Evolutionary conservation across 2,329 filamentous ascomycete species (phyloP), one percentile per base, ranked within the genome.

Genomic region (Grosmannia serpens): DNA sequence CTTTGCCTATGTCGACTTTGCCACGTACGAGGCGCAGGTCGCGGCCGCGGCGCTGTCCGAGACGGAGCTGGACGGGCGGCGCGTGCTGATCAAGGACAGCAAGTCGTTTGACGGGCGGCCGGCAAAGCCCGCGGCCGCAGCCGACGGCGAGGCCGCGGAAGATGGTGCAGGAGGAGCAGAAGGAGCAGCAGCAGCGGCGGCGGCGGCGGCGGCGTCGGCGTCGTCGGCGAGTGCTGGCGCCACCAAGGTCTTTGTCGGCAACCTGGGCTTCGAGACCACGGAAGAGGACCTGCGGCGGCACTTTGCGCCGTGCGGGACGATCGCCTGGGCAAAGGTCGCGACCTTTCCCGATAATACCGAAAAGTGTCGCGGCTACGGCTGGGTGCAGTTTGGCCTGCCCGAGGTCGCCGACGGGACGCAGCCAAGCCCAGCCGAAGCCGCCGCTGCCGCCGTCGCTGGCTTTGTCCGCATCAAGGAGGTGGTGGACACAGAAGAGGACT

Each of bases 311-410:
- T 97, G 92, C 69, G 94, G 94, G 55, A 79, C 86, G 62, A 83
- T 97, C 62, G 83, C 86, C 57, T 88, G 88, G 75, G 81, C 90
- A 63, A 92, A 95, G 73, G 77, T 97, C 64, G 94, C 94, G 3
- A 96, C 91, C 0, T 99, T 99, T 69, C 89, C 97, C 71, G 95
- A 99, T 71, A 64, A 64, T 35, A 87, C 87, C 24, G 94, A 94
- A 50, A 99, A 97, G 75, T 99, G 94, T 77, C 97, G 97, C 75
- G 95, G 94, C 22, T 99, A 87, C 73, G 94, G 87, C 7, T 99
- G 94, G 91, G 84, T 99, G 61, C 89, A 89, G 62, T 99, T 97
- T 72, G 85, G 86, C 68, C 55, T 57, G 47, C 26, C 26, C 10
- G 26, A 56, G 41, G 33, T 24, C 54, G 22, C 15, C 31, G 41